These are phyloP conservation scores for Pythium sukuiense DNA, from an alignment of 352 stramenopile genomes.

Conservation along the genomic window DNA sequence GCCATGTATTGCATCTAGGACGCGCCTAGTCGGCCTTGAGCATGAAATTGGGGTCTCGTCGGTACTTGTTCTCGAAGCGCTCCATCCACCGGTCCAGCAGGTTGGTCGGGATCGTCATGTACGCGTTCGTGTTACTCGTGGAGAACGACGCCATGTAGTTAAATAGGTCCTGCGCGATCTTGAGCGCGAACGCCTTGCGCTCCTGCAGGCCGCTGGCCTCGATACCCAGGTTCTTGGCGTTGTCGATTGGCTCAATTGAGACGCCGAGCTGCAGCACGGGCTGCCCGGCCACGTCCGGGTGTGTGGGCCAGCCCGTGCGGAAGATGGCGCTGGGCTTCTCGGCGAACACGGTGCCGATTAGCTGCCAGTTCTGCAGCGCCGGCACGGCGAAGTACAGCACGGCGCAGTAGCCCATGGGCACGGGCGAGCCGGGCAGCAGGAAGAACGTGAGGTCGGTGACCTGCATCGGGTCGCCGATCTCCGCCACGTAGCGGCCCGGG, in stretches of 20 bases:
- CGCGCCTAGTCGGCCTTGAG: slow-evolving; percentile 46
- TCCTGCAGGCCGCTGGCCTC: slow-evolving; percentile 37
- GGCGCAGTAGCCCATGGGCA: slow-evolving; percentile 36
- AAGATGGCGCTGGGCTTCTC: slow-evolving; percentile 49
- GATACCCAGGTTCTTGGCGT: slow-evolving; percentile 46
- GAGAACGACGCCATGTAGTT: slow-evolving; percentile 84
- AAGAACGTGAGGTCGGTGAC: slow-evolving; percentile 56
- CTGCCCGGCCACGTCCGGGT: slow-evolving; percentile 39
- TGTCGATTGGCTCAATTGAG: slow-evolving; percentile 45
- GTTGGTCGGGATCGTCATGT: slow-evolving; percentile 81
- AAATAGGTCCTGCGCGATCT: slow-evolving; percentile 86
- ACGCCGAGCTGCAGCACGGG: slow-evolving; percentile 42
- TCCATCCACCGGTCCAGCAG: slow-evolving; percentile 84
- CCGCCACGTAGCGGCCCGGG: slow-evolving; percentile 33
- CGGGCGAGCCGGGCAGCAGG: slow-evolving; percentile 40
- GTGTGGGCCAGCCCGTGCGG: slow-evolving; percentile 42
- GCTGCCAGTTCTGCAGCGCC: slow-evolving; percentile 43
- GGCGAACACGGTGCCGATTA: slow-evolving; percentile 40
- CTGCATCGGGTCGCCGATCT: slow-evolving; percentile 36
- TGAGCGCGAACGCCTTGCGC: slow-evolving; percentile 70
- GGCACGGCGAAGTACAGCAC: slow-evolving; percentile 49
- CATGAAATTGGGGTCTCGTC: slow-evolving; percentile 85
- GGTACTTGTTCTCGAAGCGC: slow-evolving; percentile 79
- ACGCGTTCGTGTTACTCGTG: slow-evolving; percentile 42
- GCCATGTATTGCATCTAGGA: not conserved